Evolutionary conservation across 495 filamentous ascomycete species (phyloP), one percentile per base, ranked within the genome.

Genomic region (Penicillium desertorum): DNA sequence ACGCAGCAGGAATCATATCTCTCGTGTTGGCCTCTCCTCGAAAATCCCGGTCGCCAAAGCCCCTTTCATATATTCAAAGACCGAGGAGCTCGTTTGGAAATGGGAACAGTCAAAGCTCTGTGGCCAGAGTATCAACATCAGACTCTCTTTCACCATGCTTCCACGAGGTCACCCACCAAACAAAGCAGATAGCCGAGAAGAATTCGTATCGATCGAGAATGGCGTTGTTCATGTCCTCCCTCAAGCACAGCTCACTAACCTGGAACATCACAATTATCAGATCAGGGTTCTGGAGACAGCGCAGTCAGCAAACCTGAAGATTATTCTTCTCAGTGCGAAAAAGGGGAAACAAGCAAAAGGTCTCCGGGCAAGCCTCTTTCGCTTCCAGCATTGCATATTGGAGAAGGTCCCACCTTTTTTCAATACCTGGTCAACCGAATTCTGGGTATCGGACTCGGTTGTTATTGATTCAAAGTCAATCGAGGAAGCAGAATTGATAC

Each of bases 91-190:
- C 22, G 22, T 22, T 30, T 60, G 51, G 57, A 54, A 54, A 30
- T 55, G 51, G 57, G 51, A 55, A 42, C 51, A 55, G 45, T 53
- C 43, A 19, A 59, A 53, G 56, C 56, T 54, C 43, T 54, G 43
- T 27, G 56, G 56, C 29, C 56, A 59, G 43, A 56, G 53, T 36
- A 55, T 55, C 30, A 37, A 55, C 42, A 47, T 46, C 41, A 52
- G n/a, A 36, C 27, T 56, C 9, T 23, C 41, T 43, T 43, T 17
- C 41, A 43, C 41, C n/a, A 43, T 10, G n/a, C 48, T 12, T 56
- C 47, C 29, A 37, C 17, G 46, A 30, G 51, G 41, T 20, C 41
- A 20, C 41, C 14, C n/a, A 43, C 53, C 30, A 46, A 23, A 56
- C 43, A 36, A 46, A 46, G 44, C 42, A 16, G 17, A 25, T 25